Percentiles rank a stretch among this genome's conserved stretches.
Conservation (phyloP, 441 rosid genomes). For the Francoa sonchifolia region DNA sequence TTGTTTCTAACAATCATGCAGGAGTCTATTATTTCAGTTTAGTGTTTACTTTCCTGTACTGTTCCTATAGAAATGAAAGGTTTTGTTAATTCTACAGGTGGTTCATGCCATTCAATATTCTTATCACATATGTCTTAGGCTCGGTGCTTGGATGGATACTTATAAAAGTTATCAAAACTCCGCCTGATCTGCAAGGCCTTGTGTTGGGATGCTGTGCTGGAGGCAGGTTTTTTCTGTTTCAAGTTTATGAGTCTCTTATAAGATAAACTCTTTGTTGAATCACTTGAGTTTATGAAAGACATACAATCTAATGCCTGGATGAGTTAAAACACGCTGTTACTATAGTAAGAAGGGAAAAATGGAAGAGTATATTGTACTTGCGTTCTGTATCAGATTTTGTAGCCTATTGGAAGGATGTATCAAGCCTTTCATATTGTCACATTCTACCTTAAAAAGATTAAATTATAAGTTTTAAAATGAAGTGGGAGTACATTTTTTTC, state of each 20-base stretch:
- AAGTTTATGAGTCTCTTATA: not conserved
- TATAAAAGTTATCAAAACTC: conserved; percentile 47
- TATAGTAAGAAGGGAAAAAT: too few relatives aligned
- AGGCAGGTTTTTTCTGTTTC: conserved; percentile 22
- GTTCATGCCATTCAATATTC: conserved; percentile 84
- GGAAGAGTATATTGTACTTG: too few relatives aligned
- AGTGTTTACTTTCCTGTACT: not conserved
- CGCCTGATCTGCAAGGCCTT: conserved; percentile 50
- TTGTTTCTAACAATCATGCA: not conserved
- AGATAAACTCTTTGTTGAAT: too few relatives aligned
- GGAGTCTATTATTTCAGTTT: not conserved
- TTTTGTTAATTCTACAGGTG: conserved; percentile 30
- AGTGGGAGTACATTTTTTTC: too few relatives aligned
- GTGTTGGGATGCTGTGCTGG: conserved; percentile 78
- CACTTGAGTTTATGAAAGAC: too few relatives aligned
- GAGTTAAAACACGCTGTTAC: too few relatives aligned
- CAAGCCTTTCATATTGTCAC: too few relatives aligned
- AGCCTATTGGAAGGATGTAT: too few relatives aligned
- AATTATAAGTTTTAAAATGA: too few relatives aligned
- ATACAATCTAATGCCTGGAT: too few relatives aligned
- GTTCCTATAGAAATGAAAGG: not conserved
- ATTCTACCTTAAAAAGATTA: too few relatives aligned
- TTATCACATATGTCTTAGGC: conserved; percentile 56
- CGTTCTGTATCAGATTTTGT: too few relatives aligned
- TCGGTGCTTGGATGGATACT: conserved; percentile 71